Base-by-base conservation (phyloP, 148 eudicot genomes). In the Camellia lanceoleosa region DNA sequence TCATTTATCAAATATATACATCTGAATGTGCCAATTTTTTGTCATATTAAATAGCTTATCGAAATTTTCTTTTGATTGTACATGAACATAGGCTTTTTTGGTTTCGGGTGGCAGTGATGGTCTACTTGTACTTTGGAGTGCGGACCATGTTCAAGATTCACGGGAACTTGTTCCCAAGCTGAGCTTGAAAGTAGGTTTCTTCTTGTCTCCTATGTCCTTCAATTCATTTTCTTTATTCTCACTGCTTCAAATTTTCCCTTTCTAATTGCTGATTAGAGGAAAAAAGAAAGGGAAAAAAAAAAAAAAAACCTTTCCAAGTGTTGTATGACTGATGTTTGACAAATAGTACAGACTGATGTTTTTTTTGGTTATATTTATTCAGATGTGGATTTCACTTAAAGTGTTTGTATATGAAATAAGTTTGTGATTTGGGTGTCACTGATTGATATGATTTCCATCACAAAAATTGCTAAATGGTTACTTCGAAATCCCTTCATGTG, bases 21-120 rank as follows among this genome's bases (percentile, higher is more conserved):
- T 7, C 20, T 73, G 63, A 18, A 54, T 77, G 47, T 52, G 0
- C 70, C 2, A 51, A 51, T 66, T 38, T 63, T 64, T 30, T 47
- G 38, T 66, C 54, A 62, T 19, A 54, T 52, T 77, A 47, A 63
- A 14, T 30, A 30, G 52, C 20, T 67, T 68, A 63, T 67, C 61
- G 49, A 75, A 41, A 14, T 68, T 65, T 65, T 52, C 23, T 67
- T 78, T 74, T 69, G 41, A 71, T 79, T 82, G 58, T 79, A 41
- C 73, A 52, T 81, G 72, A 55, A 64, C 83, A 79, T 84, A 96
- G 99, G 93, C 95, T 20, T 92, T 93, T 84, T 82, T 96, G 87
- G 99, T 96, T 81, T 96, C 99, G 55, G 99, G 99, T 71, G 99
- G 99, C 83, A 92, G 87, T 85, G 99, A 96, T 90, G 99, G 99